These are phyloP conservation scores for Dalbergia cochinchinensis DNA, from an alignment of 306 rosid species.

Conservation along the genomic window DNA sequence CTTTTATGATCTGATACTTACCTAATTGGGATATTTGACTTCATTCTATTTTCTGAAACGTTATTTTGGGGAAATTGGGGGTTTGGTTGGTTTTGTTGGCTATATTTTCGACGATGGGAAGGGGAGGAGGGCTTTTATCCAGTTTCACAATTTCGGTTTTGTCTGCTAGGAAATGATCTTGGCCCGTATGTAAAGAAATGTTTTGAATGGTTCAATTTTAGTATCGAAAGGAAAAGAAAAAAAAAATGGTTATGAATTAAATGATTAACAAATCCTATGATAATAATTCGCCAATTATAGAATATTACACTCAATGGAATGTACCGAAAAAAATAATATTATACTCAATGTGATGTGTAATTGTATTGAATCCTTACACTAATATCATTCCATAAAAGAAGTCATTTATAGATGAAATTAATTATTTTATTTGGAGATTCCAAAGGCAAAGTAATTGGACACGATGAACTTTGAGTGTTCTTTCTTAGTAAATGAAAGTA, in stretches of 20 bases:
- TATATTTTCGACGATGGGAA: constrained; percentile 39
- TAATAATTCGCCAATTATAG: constrained; percentile 13
- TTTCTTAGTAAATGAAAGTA: background rate
- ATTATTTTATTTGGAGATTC: constrained; percentile 16
- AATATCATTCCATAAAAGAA: constrained; percentile 1
- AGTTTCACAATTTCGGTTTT: constrained; percentile 42
- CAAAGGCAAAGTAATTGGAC: constrained; percentile 17
- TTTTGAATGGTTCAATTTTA: constrained; percentile 9
- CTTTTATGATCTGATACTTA: constrained; percentile 50
- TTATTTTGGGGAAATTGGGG: constrained; percentile 38
- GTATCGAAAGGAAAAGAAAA: no score
- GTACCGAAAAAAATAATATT: background rate
- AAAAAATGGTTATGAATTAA: background rate
- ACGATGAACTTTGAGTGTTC: background rate
- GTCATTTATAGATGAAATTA: background rate
- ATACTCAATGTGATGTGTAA: background rate
- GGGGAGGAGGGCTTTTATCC: constrained; percentile 30
- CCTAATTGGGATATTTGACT: constrained; percentile 45
- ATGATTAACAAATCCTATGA: background rate
- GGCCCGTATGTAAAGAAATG: constrained; percentile 12
- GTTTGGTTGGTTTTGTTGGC: constrained; percentile 32
- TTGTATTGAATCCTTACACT: background rate
- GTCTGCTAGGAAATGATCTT: constrained; percentile 19
- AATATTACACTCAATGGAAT: background rate
- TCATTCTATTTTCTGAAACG: constrained; percentile 38